Base-by-base conservation (phyloP, 306 rosid species). In the Canavalia gladiata region DNA sequence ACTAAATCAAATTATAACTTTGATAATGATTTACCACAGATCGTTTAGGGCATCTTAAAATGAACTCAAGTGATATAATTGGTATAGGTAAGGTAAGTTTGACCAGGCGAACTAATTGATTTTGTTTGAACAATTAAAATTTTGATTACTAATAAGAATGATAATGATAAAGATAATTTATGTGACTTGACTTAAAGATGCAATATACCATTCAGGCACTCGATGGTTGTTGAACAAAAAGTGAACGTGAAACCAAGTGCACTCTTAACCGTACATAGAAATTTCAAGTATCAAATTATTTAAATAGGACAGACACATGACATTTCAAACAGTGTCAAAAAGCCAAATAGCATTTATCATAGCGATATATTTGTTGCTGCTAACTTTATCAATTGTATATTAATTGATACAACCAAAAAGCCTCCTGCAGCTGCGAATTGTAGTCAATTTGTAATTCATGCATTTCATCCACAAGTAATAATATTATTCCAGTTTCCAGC, bases 271-370 rank as follows among this genome's bases (percentile, higher is more conserved):
- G 54, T 77, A 34, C 10, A 39, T 8, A 28, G 13, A 18, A 50
- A 28, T 33, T 13, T 60, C 45, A 74, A 59, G 33, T 50, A 49
- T 45, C 70, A 75, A 59, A 43, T 42, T 50, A 74, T 58, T 75
- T n/a, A 59, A 75, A 45, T 75, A 7, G 55, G 47, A 60, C 71
- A 56, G 10, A 47, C 41, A 75, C 30, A 28, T 47, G 72, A 37
- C 67, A 41, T 41, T 66, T 37, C 29, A 37, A 35, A 62, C 34
- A 58, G 57, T 1, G 8, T 42, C 28, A 62, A 43, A 12, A 76
- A 33, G 13, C 12, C 8, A 76, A 64, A 49, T 49, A 63, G 39
- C 59, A 47, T 62, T 62, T n/a, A 76, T 62, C 42, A 8, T 30
- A 34, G 7, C n/a, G 42, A 64, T 51, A 29, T 50, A 66, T 63